Conservation (phyloP, 352 stramenopile species). For the Phytophthora ramorum region DNA sequence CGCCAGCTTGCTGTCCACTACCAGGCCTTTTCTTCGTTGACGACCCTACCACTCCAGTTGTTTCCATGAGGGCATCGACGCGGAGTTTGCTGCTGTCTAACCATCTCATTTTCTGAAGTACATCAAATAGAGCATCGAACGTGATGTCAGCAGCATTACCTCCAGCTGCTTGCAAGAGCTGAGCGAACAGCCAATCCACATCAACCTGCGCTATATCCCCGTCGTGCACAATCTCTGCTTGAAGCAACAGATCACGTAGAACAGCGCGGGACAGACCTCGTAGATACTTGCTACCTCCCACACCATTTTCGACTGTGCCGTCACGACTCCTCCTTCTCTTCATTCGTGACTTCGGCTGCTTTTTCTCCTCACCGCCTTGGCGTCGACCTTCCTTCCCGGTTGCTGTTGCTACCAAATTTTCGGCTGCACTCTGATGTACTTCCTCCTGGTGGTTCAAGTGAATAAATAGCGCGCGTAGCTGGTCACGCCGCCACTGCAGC, state of each 20-base stretch:
- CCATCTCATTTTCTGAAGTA: slow-evolving; percentile 39
- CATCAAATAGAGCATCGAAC: slow-evolving; percentile 47
- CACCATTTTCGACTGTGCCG: slow-evolving; percentile 2
- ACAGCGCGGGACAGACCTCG: slow-evolving; percentile 45
- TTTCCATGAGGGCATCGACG: slow-evolving; percentile 29
- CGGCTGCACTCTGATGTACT: slow-evolving; percentile 18
- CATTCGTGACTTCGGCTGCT: slow-evolving; percentile 20
- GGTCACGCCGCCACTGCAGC: slow-evolving; percentile 51
- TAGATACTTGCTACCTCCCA: slow-evolving; percentile 42
- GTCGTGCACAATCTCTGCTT: slow-evolving; percentile 45
- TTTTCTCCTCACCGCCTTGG: slow-evolving; percentile 6
- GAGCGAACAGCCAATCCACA: slow-evolving; percentile 50
- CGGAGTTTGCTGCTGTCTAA: slow-evolving; percentile 37
- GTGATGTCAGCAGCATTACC: slow-evolving; percentile 37
- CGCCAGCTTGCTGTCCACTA: background rate
- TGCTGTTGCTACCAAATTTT: slow-evolving; percentile 10
- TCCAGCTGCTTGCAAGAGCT: slow-evolving; percentile 32
- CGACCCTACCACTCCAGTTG: slow-evolving; percentile 1
- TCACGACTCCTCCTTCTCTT: slow-evolving; percentile 41
- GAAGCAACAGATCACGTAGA: slow-evolving; percentile 46
- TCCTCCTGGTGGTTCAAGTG: slow-evolving; percentile 42
- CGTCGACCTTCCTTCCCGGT: background rate
- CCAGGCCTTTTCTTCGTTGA: background rate
- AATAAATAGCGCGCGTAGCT: slow-evolving; percentile 53
- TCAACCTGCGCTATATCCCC: slow-evolving; percentile 39